These are phyloP conservation scores for Geranium brycei DNA, from an alignment of 345 rosid genomes.

Conservation along the genomic window DNA sequence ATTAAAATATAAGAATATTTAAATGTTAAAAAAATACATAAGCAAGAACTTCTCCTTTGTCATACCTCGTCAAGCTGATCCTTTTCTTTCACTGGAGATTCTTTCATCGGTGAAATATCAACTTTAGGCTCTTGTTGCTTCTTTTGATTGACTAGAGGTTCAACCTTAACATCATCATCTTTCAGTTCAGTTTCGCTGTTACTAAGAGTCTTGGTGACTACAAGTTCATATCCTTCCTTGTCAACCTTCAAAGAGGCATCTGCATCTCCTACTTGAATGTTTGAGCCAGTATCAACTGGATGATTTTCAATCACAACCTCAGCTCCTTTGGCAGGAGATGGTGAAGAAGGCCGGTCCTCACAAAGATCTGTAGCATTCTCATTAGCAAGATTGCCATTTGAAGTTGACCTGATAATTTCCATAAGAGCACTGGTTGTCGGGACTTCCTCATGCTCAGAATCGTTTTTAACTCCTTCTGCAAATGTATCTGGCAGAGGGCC, in stretches of 20 bases:
- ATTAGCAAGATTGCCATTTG: slow-evolving; percentile 28
- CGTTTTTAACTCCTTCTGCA: slow-evolving; percentile 21
- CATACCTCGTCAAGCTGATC: slow-evolving; percentile 93
- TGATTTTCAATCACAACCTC: slow-evolving; percentile 30
- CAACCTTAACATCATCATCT: slow-evolving; percentile 29
- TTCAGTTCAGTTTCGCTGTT: slow-evolving; percentile 21
- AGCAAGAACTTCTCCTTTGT: neutral
- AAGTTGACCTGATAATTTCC: slow-evolving; percentile 21
- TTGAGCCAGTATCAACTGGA: slow-evolving; percentile 21
- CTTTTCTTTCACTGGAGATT: slow-evolving; percentile 38
- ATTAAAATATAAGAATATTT: neutral
- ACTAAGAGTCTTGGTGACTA: slow-evolving; percentile 22
- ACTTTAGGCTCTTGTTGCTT: slow-evolving; percentile 29
- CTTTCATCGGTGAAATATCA: slow-evolving; percentile 30
- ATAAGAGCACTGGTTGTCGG: slow-evolving; percentile 19
- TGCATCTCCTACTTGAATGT: slow-evolving; percentile 16
- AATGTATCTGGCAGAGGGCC: slow-evolving; percentile 20
- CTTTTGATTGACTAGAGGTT: slow-evolving; percentile 28
- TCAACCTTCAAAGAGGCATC: slow-evolving; percentile 33
- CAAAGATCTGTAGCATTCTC: slow-evolving; percentile 32
- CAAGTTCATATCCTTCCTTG: slow-evolving; percentile 31
- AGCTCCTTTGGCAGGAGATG: slow-evolving; percentile 34
- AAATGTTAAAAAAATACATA: neutral
- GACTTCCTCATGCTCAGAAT: slow-evolving; percentile 24
- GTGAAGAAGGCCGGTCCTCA: slow-evolving; percentile 22